Conservation (phyloP, 2,329 filamentous ascomycete species). For the Dryadomyces quercus-mongolicae region DNA sequence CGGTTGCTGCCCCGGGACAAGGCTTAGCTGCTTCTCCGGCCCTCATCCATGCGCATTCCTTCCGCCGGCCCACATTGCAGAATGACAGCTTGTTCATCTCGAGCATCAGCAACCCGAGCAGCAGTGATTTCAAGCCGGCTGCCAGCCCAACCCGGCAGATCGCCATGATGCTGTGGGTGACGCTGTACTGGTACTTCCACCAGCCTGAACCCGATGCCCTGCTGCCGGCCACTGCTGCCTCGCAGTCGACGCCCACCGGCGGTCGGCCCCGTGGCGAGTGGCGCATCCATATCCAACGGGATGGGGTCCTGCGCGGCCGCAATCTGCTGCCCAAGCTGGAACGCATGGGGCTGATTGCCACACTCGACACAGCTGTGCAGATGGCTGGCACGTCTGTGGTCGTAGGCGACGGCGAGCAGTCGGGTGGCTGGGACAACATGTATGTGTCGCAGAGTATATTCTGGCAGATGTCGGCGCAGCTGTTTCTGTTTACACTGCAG, state of each 20-base stretch:
- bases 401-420: slow-evolving; percentile 20
- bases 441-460: slow-evolving; percentile 73
- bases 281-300: slow-evolving; percentile 70
- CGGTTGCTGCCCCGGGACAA: background rate
- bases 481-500: slow-evolving; percentile 78
- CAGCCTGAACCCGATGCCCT: slow-evolving; percentile 59
- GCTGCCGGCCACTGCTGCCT: slow-evolving; percentile 45
- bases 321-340: slow-evolving; percentile 84
- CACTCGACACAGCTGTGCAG: slow-evolving; percentile 60
- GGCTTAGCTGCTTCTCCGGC: background rate
- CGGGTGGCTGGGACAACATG: slow-evolving; percentile 63
- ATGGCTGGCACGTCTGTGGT: slow-evolving; percentile 18
- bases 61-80: slow-evolving; percentile 59
- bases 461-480: slow-evolving; percentile 80
- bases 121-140: slow-evolving; percentile 65
- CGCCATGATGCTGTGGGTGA: slow-evolving; percentile 93
- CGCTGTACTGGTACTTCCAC: slow-evolving; percentile 96
- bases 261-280: slow-evolving; percentile 77
- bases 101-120: slow-evolving; percentile 75
- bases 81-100: slow-evolving; percentile 84
- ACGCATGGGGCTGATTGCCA: slow-evolving; percentile 77
- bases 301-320: slow-evolving; percentile 76
- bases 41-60: slow-evolving; percentile 46
- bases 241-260: slow-evolving; percentile 49
- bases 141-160: slow-evolving; percentile 78